phyloP scores from a whole-genome alignment of 2,329 filamentous ascomycete species.

The Fusarium subglutinans region DNA sequence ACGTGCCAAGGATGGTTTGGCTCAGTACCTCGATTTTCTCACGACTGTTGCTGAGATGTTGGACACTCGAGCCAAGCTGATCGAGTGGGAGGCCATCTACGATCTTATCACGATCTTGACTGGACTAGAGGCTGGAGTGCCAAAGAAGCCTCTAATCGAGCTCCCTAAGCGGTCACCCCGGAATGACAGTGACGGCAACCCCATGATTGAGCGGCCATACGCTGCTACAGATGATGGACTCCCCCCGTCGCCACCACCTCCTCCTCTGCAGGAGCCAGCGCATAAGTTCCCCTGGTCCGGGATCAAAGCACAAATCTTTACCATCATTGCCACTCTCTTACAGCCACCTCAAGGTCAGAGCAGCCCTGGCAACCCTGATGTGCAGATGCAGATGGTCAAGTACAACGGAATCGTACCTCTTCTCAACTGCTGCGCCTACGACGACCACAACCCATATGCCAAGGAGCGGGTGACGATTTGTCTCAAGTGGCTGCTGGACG shows the following conservation, averaged over 20 bases:
- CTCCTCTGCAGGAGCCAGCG: conserved; percentile 68
- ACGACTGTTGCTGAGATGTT: conserved; percentile 87
- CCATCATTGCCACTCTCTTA: conserved; percentile 87
- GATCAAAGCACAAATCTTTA: conserved; percentile 91
- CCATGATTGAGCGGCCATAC: conserved; percentile 72
- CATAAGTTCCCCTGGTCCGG: conserved; percentile 74
- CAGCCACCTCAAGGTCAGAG: conserved; percentile 77
- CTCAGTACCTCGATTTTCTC: conserved; percentile 94
- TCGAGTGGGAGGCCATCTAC: conserved; percentile 91
- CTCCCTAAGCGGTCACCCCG: conserved; percentile 47
- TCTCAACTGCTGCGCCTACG: conserved; percentile 88
- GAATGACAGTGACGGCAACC: conserved; percentile 34
- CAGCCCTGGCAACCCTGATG: conserved; percentile 73
- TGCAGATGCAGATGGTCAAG: conserved; percentile 87
- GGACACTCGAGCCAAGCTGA: conserved; percentile 83
- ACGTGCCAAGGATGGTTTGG: conserved; percentile 91
- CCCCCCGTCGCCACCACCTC: conserved; percentile 51
- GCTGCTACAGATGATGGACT: conserved; percentile 43
- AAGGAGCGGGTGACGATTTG: conserved; percentile 91
- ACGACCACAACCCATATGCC: conserved; percentile 93
- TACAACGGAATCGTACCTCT: conserved; percentile 88
- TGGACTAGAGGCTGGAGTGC: conserved; percentile 86
- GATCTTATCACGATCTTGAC: conserved; percentile 88
- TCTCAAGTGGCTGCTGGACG: conserved; percentile 83
- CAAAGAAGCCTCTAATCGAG: conserved; percentile 76